Base-by-base conservation (phyloP, 192 early-diverging fungal genomes). In the Coemansia sp. region DNA sequence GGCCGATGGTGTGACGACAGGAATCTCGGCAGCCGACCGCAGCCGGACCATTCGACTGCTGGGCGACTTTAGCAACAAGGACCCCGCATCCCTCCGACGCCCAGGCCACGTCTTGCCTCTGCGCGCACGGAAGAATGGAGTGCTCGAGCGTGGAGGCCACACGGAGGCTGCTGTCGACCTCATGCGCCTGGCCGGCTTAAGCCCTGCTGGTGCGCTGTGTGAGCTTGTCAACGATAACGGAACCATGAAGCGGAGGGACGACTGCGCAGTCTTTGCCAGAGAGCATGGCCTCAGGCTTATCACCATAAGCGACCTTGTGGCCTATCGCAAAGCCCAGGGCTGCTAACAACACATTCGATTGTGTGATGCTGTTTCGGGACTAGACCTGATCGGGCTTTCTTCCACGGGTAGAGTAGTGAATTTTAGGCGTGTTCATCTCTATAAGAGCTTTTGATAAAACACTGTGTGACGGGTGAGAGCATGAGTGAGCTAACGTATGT, bases 61-160 rank as follows among this genome's bases (percentile, higher is more conserved):
- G 16, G 94, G 95, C 8, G 85, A 95, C 74, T 87, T 89, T 14
- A 71, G 71, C 13, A 83, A 85, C 59, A 87, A 87, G 20, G 61
- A 75, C 20, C 88, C 90, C 0, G 51, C 74, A 38, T 92, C 93
- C 48, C 93, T 99, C 64, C 84, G 84, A 53, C 87, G 94, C 44
- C 98, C 96, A 0, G 98, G 98, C 1, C 98, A 99, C 73, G 89
- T 98, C 46, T 85, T 99, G 44, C 98, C 98, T 45, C 83, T 99
- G 59, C 88, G 94, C n/a, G 89, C 91, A 38, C 86, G 87, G 10
- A 84, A 86, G 17, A 90, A 90, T 48, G 96, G 96, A 1, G 91
- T 93, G 19, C 69, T 99, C 55, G 86, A 87, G 68, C 89, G 98
- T 10, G 86, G 92, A 8, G 98, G 98, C 0, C 98, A 99, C 59